Conservation (phyloP, 768 basidiomycete species). For the Rhodosporidiobolus sp. region DNA sequence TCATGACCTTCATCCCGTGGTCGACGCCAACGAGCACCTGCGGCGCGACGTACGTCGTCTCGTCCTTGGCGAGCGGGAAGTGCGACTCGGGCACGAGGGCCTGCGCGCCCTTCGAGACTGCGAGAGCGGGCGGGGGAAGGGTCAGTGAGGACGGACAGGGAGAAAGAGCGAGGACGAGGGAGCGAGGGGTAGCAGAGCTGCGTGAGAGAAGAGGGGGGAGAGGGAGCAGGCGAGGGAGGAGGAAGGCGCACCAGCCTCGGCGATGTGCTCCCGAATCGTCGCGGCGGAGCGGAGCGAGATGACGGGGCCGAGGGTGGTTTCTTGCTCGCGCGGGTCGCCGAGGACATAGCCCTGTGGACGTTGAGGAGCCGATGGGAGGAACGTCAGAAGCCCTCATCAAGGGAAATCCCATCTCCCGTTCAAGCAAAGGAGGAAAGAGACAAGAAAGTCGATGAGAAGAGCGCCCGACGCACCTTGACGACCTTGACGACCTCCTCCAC, state of each 20-base stretch:
- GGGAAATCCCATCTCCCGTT: background rate
- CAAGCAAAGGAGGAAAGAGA: background rate
- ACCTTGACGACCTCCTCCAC: constrained; percentile 68
- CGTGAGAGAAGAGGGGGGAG: background rate
- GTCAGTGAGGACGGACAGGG: constrained; percentile 40
- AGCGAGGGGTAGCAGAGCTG: too few species aligned
- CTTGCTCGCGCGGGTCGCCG: constrained; percentile 72
- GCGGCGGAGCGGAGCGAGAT: constrained; percentile 81
- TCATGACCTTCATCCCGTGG: constrained; percentile 92
- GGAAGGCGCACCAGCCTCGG: constrained; percentile 66
- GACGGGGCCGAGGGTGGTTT: constrained; percentile 86
- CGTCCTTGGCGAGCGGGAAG: constrained; percentile 61
- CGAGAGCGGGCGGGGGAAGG: too few species aligned
- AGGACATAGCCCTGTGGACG: constrained; percentile 74
- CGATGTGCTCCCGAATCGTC: constrained; percentile 78
- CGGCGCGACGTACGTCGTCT: constrained; percentile 81
- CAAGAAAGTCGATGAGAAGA: background rate
- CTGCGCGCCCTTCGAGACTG: constrained; percentile 72
- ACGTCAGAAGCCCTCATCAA: too few species aligned
- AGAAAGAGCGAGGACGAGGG: too few species aligned
- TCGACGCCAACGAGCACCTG: constrained; percentile 85
- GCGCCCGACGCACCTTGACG: constrained; percentile 58
- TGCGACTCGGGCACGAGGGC: constrained; percentile 70
- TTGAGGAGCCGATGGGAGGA: too few species aligned
- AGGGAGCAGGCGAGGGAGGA: background rate